Base-by-base conservation (phyloP, 371 early-diverging fungal genomes). In the Zychaea mexicana region DNA sequence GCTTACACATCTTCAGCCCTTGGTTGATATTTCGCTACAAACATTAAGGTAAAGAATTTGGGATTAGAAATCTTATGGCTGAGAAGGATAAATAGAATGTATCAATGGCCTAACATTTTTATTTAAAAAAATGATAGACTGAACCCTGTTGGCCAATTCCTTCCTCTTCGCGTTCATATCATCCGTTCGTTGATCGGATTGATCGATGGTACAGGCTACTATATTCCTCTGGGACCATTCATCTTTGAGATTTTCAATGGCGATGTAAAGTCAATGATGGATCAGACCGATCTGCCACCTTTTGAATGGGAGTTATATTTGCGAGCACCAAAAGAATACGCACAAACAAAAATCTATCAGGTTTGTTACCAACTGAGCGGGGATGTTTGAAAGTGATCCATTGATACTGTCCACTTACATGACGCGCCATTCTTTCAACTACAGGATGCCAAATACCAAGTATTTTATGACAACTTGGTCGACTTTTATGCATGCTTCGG, bases 121-220 rank as follows among this genome's bases (percentile, higher is more conserved):
- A n/a, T n/a, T n/a, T n/a, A n/a, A n/a, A n/a, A n/a, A n/a, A n/a
- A n/a, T n/a, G n/a, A n/a, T 66, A 87, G 94, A 24, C 74, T 98
- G 57, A 92, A 93, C 49, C 94, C 96, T 22, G 90, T 92, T 2
- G 73, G 92, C 15, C 90, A 91, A 66, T 95, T 92, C 79, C 89
- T 94, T 73, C 97, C 98, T 30, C 78, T 96, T 46, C 93, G 96
- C 24, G 88, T 96, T 68, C 95, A 95, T 69, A 81, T 93, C 59
- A 66, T 96, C 19, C 84, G 85, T 52, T 75, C 89, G 30, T 67
- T 98, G 54, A 85, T 87, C 36, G 89, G 88, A 12, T 54, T 97
- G 56, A 77, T 85, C 17, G 82, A 88, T 63, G 36, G 69, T 24
- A 78, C 82, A 12, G 82, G 79, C 2, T 77, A 61, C 57, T 82